Evolutionary conservation across 495 filamentous ascomycete genomes (phyloP).

Genomic region (Penicillium waksmanii): DNA sequence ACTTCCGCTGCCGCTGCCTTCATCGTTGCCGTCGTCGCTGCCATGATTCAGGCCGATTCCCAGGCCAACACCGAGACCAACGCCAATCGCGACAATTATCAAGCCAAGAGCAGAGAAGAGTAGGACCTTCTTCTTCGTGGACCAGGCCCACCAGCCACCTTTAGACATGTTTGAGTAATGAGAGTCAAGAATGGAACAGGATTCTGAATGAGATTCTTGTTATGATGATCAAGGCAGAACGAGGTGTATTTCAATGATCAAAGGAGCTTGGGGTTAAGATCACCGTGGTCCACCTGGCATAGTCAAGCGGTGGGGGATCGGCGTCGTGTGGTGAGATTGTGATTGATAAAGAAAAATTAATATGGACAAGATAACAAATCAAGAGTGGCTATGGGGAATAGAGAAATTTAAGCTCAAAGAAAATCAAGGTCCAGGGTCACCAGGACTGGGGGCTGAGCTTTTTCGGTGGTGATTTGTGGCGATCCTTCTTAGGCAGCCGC

Average conservation of each 20-base stretch:
- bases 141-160: slow-evolving; percentile 39
- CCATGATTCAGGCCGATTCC: slow-evolving; percentile 41
- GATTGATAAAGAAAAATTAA: slow-evolving; percentile 10
- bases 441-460: slow-evolving; percentile 13
- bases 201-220: neutral
- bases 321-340: neutral
- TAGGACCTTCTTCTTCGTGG: slow-evolving; percentile 43
- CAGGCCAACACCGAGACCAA: slow-evolving; percentile 59
- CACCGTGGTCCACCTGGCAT: slow-evolving; percentile 4
- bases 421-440: slow-evolving; percentile 12
- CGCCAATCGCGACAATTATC: slow-evolving; percentile 50
- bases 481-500: neutral
- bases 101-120: slow-evolving; percentile 31
- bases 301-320: neutral
- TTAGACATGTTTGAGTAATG: slow-evolving; percentile 14
- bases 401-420: slow-evolving; percentile 21
- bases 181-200: neutral
- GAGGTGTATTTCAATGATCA: neutral
- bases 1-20: slow-evolving; percentile 26
- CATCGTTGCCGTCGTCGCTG: slow-evolving; percentile 11
- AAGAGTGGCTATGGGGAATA: slow-evolving; percentile 13
- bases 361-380: slow-evolving; percentile 12
- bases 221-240: neutral
- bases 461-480: slow-evolving; percentile 15
- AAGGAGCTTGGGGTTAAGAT: neutral